Evolutionary conservation across 2,329 filamentous ascomycete genomes (phyloP), one percentile per base, ranked within the genome.

Genomic region (Cordyceps cateniannulata): DNA sequence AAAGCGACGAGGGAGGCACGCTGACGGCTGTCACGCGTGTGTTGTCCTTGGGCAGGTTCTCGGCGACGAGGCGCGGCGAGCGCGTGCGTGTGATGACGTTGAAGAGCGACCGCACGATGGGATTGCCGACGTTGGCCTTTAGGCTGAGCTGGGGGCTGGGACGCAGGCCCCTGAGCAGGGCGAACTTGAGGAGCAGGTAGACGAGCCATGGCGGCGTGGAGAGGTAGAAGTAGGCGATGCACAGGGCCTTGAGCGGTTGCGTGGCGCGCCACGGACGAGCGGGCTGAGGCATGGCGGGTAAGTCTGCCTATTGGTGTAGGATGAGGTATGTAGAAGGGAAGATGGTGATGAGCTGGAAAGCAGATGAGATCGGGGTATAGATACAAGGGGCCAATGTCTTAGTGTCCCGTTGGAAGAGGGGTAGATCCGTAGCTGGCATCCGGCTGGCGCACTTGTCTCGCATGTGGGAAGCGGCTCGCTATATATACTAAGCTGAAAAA

Each of bases 211-310:
- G 51, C 20, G 59, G 59, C 45, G 47, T 44, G 8, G 35, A 44
- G 14, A 61, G 32, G 25, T 44, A 32, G 29, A 51, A 61, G 45
- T 44, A 55, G 47, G 35, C 29, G 22, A 61, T 56, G 42, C 48
- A 61, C 12, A 61, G 44, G 7, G 59, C 59, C 52, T 61, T 61
- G 52, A 61, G 44, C 25, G 59, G 59, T 52, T 61, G 59, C 12
- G 42, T 48, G 20, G 58, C 58, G 47, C 45, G 32, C 58, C 58
- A 60, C 16, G 51, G 50, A n/a, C n/a, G 40, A 2, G 40, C 22
- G 12, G 53, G 40, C n/a, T 56, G 53, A 18, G 53, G 53, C 53
- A 56, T 56, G 24, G 40, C n/a, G n/a, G n/a, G n/a, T n/a, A n/a
- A n/a, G n/a, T n/a, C 8, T 22, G 42, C 18, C 8, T 20, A 7